These are phyloP conservation scores for Plantago coronopus DNA, from an alignment of 305 asterid species.

Conservation along the genomic window DNA sequence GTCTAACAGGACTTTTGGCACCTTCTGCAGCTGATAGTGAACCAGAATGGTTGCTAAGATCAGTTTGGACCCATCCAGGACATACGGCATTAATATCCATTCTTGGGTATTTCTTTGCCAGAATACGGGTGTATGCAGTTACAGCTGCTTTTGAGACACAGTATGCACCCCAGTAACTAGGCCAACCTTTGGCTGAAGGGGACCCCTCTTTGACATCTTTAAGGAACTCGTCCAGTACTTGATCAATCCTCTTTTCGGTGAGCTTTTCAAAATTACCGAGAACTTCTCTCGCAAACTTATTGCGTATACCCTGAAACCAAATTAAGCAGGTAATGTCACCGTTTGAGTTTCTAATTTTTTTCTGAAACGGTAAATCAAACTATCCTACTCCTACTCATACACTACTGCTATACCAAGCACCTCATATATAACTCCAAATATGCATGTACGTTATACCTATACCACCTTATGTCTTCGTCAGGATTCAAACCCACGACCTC, in stretches of 20 bases:
- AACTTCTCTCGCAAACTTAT: slow-evolving; percentile 34
- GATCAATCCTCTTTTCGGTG: slow-evolving; percentile 37
- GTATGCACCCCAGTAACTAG: slow-evolving; percentile 37
- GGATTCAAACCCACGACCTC: no score
- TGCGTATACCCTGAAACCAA: slow-evolving; percentile 35
- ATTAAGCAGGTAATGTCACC: neutral
- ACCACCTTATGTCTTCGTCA: no score
- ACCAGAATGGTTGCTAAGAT: slow-evolving; percentile 42
- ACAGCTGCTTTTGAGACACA: slow-evolving; percentile 54
- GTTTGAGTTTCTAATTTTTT: neutral
- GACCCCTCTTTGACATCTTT: slow-evolving; percentile 46
- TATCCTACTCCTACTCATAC: no score
- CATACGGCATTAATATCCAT: slow-evolving; percentile 40
- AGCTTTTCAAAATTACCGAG: slow-evolving; percentile 35
- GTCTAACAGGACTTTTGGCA: slow-evolving; percentile 43
- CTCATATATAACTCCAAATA: no score
- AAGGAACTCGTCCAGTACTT: slow-evolving; percentile 41
- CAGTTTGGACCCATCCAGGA: slow-evolving; percentile 57
- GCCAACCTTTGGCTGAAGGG: slow-evolving; percentile 47
- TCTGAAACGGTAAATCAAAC: no score
- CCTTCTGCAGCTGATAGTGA: slow-evolving; percentile 39
- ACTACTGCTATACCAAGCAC: no score
- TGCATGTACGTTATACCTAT: no score
- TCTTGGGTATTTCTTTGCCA: slow-evolving; percentile 39
- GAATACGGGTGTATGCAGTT: slow-evolving; percentile 47